Evolutionary conservation across 208 protist genomes (phyloP).

Genomic region (Leishmania tarentolae): DNA sequence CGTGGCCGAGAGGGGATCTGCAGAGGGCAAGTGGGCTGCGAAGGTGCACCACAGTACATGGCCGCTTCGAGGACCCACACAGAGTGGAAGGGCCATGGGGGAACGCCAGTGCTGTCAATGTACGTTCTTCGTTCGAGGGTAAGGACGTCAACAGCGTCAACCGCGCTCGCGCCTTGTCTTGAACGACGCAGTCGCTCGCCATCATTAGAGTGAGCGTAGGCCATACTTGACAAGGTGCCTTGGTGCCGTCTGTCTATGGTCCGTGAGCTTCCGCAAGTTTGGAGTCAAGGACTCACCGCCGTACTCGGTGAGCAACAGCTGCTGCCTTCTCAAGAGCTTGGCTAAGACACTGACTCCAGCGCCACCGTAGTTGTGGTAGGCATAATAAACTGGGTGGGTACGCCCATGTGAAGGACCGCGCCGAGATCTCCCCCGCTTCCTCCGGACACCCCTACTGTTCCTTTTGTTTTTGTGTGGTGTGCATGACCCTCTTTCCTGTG

Average conservation of each 20-base stretch:
- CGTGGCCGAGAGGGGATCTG: neutral
- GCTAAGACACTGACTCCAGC: neutral
- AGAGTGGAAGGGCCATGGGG: neutral
- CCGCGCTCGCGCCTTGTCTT: neutral
- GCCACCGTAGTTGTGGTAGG: neutral
- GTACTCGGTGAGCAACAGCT: slow-evolving; percentile 5
- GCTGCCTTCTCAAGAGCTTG: neutral
- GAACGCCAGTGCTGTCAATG: neutral
- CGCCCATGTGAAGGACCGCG: neutral
- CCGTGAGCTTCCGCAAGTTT: slow-evolving; percentile 12
- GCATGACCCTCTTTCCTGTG: neutral
- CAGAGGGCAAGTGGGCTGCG: neutral
- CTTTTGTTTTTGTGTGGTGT: neutral
- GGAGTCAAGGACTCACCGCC: neutral
- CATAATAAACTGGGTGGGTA: neutral
- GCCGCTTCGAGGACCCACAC: neutral
- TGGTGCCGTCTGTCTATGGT: slow-evolving; percentile 13
- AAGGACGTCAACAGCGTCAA: slow-evolving; percentile 8
- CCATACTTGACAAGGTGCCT: slow-evolving; percentile 14
- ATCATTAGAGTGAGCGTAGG: slow-evolving; percentile 3
- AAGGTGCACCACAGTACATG: neutral
- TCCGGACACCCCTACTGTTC: neutral
- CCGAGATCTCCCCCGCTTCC: neutral
- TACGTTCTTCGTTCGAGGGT: slow-evolving; percentile 12
- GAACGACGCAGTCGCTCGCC: neutral